phyloP scores from a whole-genome alignment of 164 flowering plant genomes.

The Cinnamomum chago region DNA sequence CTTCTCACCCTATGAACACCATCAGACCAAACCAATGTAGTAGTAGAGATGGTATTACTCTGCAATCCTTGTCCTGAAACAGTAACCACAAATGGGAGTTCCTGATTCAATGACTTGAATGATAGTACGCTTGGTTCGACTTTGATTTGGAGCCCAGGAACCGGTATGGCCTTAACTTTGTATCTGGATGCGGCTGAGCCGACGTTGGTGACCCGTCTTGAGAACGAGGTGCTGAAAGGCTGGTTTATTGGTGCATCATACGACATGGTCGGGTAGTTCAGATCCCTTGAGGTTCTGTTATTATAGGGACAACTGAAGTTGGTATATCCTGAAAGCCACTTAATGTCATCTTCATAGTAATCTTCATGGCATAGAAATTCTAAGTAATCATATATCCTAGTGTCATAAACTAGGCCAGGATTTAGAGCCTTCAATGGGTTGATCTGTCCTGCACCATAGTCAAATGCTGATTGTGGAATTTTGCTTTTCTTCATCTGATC shows the following conservation, averaged over 20 bases:
- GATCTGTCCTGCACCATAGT: constrained; percentile 58
- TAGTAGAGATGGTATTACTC: too few relatives aligned
- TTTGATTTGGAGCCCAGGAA: constrained; percentile 26
- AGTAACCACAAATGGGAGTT: constrained; percentile 34
- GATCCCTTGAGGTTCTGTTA: constrained; percentile 37
- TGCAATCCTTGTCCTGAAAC: constrained; percentile 9
- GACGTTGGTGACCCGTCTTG: constrained; percentile 63
- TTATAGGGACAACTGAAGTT: constrained; percentile 27
- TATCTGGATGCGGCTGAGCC: constrained; percentile 43
- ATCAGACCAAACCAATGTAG: too few relatives aligned
- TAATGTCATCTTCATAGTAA: constrained; percentile 20
- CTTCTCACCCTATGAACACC: too few relatives aligned
- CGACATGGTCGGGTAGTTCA: constrained; percentile 60
- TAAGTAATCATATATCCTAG: constrained; percentile 39
- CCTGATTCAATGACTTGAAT: constrained; percentile 37
- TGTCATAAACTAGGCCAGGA: constrained; percentile 63
- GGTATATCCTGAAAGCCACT: constrained; percentile 37
- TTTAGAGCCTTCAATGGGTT: constrained; percentile 38
- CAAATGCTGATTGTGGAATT: constrained; percentile 32
- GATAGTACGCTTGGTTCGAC: constrained; percentile 33
- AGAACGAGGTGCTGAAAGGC: constrained; percentile 22
- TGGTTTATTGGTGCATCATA: neutral
- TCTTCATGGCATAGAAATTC: constrained; percentile 51
- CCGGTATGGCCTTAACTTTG: constrained; percentile 21
- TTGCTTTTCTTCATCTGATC: constrained; percentile 25